phyloP scores from a whole-genome alignment of 148 eudicot species.

The Dysphania ambrosioides region DNA sequence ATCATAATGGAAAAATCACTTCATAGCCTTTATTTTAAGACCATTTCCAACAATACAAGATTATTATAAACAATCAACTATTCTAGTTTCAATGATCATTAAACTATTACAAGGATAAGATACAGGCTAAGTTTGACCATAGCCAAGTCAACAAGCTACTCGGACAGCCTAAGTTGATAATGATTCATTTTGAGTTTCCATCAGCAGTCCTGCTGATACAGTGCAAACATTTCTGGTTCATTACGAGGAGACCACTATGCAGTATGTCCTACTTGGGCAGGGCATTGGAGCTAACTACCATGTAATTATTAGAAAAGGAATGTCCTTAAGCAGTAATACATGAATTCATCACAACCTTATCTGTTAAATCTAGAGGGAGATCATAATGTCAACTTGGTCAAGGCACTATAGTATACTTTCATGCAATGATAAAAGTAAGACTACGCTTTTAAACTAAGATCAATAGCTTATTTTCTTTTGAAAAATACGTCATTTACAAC shows the following conservation, averaged over 20 bases:
- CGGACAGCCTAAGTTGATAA: not conserved
- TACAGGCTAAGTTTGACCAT: not conserved
- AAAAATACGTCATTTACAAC: not conserved
- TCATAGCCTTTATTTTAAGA: not conserved
- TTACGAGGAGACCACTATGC: no score
- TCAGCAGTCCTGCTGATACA: no score
- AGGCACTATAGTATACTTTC: no score
- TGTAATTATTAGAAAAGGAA: no score
- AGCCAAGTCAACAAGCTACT: slow-evolving; percentile 5
- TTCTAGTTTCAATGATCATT: not conserved
- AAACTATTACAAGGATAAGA: not conserved
- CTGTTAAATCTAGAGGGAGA: slow-evolving; percentile 2
- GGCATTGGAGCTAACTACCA: no score
- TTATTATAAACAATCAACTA: not conserved
- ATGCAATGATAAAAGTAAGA: not conserved
- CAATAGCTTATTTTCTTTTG: not conserved
- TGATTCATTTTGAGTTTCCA: not conserved
- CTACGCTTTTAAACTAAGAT: not conserved
- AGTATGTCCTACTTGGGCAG: no score
- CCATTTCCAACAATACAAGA: not conserved
- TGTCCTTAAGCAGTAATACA: slow-evolving; percentile 1
- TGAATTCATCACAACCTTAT: not conserved
- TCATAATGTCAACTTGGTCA: slow-evolving; percentile 11
- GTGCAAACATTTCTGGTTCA: no score
- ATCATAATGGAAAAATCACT: not conserved